Conservation (phyloP, 2,329 filamentous ascomycete species). For the Penicillium sp. region DNA sequence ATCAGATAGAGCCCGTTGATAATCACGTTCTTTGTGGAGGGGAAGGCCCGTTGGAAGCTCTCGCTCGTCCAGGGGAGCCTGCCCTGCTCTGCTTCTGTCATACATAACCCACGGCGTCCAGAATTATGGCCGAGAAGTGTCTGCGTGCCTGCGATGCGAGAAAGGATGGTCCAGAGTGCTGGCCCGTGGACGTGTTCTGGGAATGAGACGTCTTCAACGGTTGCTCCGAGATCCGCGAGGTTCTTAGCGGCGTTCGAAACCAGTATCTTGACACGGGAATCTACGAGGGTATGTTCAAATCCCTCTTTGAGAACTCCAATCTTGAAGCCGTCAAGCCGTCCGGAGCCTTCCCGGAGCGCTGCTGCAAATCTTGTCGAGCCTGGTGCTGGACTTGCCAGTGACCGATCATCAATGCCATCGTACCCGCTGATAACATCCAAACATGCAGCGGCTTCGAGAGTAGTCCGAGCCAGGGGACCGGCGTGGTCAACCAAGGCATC, state of each 20-base stretch:
- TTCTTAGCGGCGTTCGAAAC: constrained; percentile 41
- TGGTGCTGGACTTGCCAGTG: neutral
- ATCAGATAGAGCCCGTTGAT: constrained; percentile 32
- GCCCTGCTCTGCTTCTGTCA: constrained; percentile 57
- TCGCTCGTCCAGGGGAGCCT: constrained; percentile 54
- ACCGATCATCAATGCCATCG: constrained; percentile 42
- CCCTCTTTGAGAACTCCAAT: neutral
- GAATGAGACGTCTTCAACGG: constrained; percentile 45
- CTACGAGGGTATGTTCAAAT: neutral
- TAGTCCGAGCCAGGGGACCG: constrained; percentile 20
- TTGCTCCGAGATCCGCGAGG: constrained; percentile 55
- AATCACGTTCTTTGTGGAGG: constrained; percentile 46
- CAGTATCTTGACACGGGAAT: neutral
- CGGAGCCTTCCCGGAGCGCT: constrained; percentile 52
- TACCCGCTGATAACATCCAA: constrained; percentile 6
- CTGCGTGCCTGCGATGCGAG: constrained; percentile 48
- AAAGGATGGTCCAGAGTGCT: neutral
- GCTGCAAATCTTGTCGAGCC: neutral
- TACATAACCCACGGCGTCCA: constrained; percentile 54
- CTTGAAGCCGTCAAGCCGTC: constrained; percentile 31
- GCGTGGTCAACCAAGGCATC: constrained; percentile 56
- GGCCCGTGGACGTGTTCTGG: neutral
- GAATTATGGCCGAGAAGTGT: constrained; percentile 50
- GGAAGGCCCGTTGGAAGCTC: constrained; percentile 54
- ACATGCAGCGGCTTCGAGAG: neutral